Evolutionary conservation across 169 alveolate genomes (phyloP), one percentile per base, ranked within the genome.

Genomic region (Pseudocohnilembus persalinus): DNA sequence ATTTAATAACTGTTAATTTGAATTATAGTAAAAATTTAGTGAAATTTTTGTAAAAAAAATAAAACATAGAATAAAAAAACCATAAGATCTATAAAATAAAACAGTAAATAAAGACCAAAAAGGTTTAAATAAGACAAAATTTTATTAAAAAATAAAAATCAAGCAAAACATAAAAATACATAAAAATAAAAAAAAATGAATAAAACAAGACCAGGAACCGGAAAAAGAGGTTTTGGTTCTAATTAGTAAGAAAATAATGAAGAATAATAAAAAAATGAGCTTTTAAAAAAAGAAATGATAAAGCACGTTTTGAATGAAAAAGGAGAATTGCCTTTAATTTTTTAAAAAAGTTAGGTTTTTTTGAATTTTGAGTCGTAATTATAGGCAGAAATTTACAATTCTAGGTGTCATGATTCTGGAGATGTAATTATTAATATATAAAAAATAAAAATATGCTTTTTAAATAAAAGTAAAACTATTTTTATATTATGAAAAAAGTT

Each of bases 371-470:
- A 94, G 83, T 92, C 89, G 76, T 81, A 87, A 73, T 90, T 94
- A 27, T 85, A 86, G 49, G 91, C 95, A 29, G 97, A 94, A 84
- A 35, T 92, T 25, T 94, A 87, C 76, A 92, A 91, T 65, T 94
- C 95, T 0, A 90, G 97, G 73, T 94, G 96, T 76, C 96, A 94
- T 74, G 96, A 94, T 79, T 90, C 94, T n/a, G 96, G 96, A n/a
- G 97, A 94, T 35, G 82, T 90, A 35, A 88, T 88, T 1, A 73
- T 80, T 26, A 83, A 75, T 0, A 81, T 74, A 76, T 75, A 78
- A 33, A 30, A 72, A 72, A 64, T 64, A 26, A 64, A 64, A 64
- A 24, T 64, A 16, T 24, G 73, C 16, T 64, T 64, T 64, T 34
- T 34, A 33, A 68, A 31, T 27, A 64, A 20, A 32, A 49, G 29